Evolutionary conservation across 1,284 basidiomycete species (phyloP).

Genomic region (Testicularia cyperi): DNA sequence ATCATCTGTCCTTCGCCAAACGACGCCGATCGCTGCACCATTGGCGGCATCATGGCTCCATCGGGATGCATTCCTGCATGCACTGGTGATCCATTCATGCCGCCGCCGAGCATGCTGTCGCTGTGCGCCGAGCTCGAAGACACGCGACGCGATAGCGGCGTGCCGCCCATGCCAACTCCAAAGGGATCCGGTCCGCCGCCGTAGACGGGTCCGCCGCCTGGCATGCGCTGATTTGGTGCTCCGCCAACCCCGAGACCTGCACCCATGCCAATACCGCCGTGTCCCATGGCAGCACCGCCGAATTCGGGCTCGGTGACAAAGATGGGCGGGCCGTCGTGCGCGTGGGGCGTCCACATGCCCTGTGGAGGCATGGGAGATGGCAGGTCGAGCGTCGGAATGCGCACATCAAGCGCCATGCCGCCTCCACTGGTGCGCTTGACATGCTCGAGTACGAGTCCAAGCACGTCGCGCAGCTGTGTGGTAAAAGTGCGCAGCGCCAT

Average conservation of each 20-base stretch:
- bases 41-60: constrained; percentile 14
- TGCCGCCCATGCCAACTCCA: constrained; percentile 12
- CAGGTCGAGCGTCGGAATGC: constrained; percentile 35
- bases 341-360: constrained; percentile 36
- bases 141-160: constrained; percentile 31
- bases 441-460: constrained; percentile 39
- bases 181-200: constrained; percentile 5
- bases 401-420: constrained; percentile 38
- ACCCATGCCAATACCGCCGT: constrained; percentile 15
- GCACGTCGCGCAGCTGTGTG: constrained; percentile 34
- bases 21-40: constrained; percentile 31
- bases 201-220: constrained; percentile 2
- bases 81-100: constrained; percentile 28
- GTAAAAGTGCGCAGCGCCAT: constrained; percentile 37
- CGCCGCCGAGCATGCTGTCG: constrained; percentile 29
- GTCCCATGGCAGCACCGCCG: constrained; percentile 17
- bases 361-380: constrained; percentile 38
- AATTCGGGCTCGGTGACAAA: constrained; percentile 50
- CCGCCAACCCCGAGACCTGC: constrained; percentile 3
- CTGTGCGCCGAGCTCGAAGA: constrained; percentile 35
- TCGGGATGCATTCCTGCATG: constrained; percentile 28
- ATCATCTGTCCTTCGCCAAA: constrained; percentile 40
- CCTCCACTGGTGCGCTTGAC: constrained; percentile 46
- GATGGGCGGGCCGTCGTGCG: constrained; percentile 47
- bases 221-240: constrained; percentile 11